Percentiles rank a stretch among this genome's conserved stretches.
Evolutionary conservation across 805 yeast genomes (phyloP).

Genomic region (Hemisphaericaspora nanyangensis): DNA sequence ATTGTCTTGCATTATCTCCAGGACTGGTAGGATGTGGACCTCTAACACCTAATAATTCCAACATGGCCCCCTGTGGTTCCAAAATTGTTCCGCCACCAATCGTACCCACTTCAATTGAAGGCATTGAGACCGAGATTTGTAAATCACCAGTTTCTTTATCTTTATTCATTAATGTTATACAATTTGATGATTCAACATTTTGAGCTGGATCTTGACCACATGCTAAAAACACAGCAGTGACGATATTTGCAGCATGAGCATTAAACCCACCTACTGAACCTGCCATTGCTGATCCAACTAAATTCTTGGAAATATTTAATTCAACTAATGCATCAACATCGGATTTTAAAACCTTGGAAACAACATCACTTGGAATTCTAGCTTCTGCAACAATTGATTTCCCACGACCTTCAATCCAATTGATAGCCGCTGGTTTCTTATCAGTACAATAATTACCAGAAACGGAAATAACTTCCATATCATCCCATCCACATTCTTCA

Average conservation of each 20-base stretch:
- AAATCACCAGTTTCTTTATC: conserved; percentile 64
- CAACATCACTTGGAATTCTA: conserved; percentile 76
- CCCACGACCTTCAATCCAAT: conserved; percentile 99
- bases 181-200: conserved; percentile 94
- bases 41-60: conserved; percentile 87
- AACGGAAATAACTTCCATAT: conserved; percentile 88
- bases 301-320: conserved; percentile 81
- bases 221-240: conserved; percentile 91
- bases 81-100: conserved; percentile 98
- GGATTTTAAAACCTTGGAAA: conserved; percentile 78
- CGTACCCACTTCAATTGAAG: conserved; percentile 97
- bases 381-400: conserved; percentile 97
- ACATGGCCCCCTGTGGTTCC: conserved; percentile 96
- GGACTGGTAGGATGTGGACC: conserved; percentile 95
- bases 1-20: conserved; percentile 90
- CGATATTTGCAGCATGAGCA: conserved; percentile 96
- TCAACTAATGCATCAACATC: conserved; percentile 91
- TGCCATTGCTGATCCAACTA: conserved; percentile 97
- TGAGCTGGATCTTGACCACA: conserved; percentile 99
- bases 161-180: conserved; percentile 87
- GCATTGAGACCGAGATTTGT: conserved; percentile 96
- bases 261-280: conserved; percentile 97
- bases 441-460: conserved; percentile 98
- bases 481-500: conserved; percentile 86
- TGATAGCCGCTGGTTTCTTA: conserved; percentile 95